Base-by-base conservation (phyloP, 2,329 filamentous ascomycete genomes). In the Hymenoscyphus occultus region DNA sequence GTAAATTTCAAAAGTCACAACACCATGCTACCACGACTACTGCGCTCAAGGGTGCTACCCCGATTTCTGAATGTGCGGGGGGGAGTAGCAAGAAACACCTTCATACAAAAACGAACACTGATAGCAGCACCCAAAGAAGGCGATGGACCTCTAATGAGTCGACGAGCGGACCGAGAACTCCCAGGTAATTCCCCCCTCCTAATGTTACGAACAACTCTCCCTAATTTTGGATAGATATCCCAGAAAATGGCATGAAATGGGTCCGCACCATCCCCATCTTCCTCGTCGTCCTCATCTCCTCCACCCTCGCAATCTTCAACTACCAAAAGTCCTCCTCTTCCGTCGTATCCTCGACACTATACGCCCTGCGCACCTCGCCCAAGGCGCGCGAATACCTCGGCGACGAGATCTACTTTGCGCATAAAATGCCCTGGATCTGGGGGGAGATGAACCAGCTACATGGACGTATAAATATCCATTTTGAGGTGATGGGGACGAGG, bases 311-410 rank as follows among this genome's bases (percentile, higher is more conserved):
- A 71, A 97, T 99, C 78, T 98, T 99, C 90, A 99, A 99, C 84
- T 98, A 99, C 85, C 94, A 99, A 78, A 97, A 97, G 78, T 87
- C 89, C 64, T 92, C 91, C n/a, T 92, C 88, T 32, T 91, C 90
- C 63, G 86, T 94, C 39, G 91, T 97, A n/a, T 87, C 87, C 63
- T 92, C 90, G 63, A 95, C 93, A 4, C 85, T 99, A 35, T 99
- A 98, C 82, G 91, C 94, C 0, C 85, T 99, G 69, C 91, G 95
- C 69, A 96, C 91, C 2, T 92, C 90, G 64, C 80, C 85, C 2
- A 80, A 82, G 65, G 95, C 93, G 57, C 87, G 93, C 74, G 88
- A 87, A 64, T 80, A 89, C 57, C 85, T 99, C 35, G 95, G 95
- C 69, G 91, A 97, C 77, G 89, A 94, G 79, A 89, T 95, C 74